Percentiles rank a stretch among this genome's conserved stretches.
Conservation (phyloP, 1,284 basidiomycete species). For the Lentinula novae-zelandiae region DNA sequence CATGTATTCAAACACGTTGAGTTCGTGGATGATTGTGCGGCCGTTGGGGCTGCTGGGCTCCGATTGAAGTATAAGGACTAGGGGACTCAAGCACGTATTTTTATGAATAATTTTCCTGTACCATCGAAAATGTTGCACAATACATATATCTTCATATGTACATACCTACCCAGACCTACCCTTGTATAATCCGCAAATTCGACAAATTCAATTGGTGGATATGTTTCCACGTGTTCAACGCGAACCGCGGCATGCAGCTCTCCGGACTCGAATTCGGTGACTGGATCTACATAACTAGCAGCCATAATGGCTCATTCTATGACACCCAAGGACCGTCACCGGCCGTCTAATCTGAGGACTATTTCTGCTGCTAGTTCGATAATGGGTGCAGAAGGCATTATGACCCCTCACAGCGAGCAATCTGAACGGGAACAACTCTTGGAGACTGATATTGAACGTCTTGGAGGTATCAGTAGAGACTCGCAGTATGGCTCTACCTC, state of each 20-base stretch:
- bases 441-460: constrained; percentile 5
- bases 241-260: neutral
- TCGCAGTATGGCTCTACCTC: constrained; percentile 5
- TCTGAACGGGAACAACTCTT: constrained; percentile 5
- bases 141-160: neutral
- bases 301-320: constrained; percentile 1
- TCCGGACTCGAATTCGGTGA: neutral
- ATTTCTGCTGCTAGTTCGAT: constrained; percentile 4
- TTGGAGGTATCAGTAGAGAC: constrained; percentile 6
- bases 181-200: neutral
- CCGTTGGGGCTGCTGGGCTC: constrained; percentile 55
- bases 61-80: constrained; percentile 14
- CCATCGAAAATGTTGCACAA: too few species aligned
- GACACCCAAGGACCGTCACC: neutral
- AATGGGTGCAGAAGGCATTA: constrained; percentile 6
- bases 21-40: constrained; percentile 65
- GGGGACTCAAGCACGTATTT: neutral
- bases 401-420: constrained; percentile 10
- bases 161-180: neutral
- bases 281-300: neutral
- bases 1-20: constrained; percentile 61
- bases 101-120: too few species aligned
- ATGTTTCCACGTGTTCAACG: neutral
- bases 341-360: neutral
- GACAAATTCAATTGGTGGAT: neutral